Percentiles rank a stretch among this genome's conserved stretches.
Evolutionary conservation across 495 filamentous ascomycete species (phyloP).

Genomic region (Talaromyces thailandensis): DNA sequence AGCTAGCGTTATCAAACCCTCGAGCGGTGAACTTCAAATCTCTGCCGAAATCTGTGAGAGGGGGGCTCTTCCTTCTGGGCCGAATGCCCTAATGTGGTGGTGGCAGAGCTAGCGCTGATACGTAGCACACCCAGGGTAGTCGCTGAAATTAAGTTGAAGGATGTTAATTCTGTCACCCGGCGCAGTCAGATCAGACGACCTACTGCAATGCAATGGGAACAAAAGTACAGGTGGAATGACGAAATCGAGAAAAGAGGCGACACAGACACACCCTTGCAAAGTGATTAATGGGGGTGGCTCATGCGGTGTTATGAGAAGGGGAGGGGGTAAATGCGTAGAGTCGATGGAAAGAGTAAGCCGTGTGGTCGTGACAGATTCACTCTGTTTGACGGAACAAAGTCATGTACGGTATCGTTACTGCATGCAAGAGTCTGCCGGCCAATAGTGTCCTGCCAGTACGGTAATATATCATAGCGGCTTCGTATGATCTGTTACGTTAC

Average conservation of each 20-base stretch:
- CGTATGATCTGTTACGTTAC: not conserved
- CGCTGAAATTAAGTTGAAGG: not conserved
- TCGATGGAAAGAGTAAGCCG: not conserved
- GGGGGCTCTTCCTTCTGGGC: not conserved
- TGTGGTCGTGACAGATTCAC: not conserved
- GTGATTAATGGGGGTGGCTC: not conserved
- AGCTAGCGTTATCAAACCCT: not conserved
- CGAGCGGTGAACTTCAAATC: not conserved
- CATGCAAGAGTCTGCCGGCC: not conserved
- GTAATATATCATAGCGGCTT: not conserved
- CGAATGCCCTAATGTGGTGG: not conserved
- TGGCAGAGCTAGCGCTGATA: not conserved
- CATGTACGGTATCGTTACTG: not conserved
- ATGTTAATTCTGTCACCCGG: not conserved
- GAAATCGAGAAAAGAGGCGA: not conserved
- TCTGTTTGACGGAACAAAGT: not conserved
- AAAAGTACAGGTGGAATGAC: not conserved
- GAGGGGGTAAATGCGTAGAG: not conserved
- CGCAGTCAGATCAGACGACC: not conserved
- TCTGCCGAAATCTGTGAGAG: not conserved
- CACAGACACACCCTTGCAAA: not conserved
- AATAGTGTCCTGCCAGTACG: not conserved
- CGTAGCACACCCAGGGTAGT: not conserved
- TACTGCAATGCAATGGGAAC: not conserved
- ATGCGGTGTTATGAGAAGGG: not conserved